Percentiles rank a stretch among this genome's conserved stretches.
Conservation (phyloP, 2,329 filamentous ascomycete genomes). For the Fusarium anguioides region DNA sequence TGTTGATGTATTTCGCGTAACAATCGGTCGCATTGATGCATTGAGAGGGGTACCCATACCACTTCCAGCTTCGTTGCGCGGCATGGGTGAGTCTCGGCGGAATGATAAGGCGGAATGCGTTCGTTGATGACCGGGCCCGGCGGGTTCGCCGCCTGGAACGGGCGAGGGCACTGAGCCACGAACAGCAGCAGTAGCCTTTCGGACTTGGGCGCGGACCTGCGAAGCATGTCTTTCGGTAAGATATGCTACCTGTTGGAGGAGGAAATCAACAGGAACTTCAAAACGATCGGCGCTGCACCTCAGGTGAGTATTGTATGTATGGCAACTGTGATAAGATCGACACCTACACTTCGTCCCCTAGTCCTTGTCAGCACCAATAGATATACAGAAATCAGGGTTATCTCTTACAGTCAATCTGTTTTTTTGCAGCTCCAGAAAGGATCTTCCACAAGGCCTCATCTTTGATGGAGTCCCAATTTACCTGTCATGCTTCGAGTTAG, state of each 20-base stretch:
- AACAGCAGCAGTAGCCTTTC: constrained; percentile 72
- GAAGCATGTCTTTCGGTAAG: constrained; percentile 91
- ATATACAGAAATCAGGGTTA: neutral
- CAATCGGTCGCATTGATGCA: constrained; percentile 56
- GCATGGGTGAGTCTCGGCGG: constrained; percentile 67
- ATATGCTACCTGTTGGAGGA: constrained; percentile 93
- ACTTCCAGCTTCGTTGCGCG: constrained; percentile 59
- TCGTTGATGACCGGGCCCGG: constrained; percentile 53
- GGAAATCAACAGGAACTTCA: constrained; percentile 85
- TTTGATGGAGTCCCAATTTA: constrained; percentile 88
- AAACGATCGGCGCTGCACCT: constrained; percentile 74
- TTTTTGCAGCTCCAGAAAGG: constrained; percentile 82
- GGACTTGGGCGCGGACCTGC: constrained; percentile 90
- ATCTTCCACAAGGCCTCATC: constrained; percentile 92
- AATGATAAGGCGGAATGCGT: constrained; percentile 65
- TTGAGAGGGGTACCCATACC: constrained; percentile 57
- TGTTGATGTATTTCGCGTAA: constrained; percentile 61
- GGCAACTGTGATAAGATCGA: constrained; percentile 29
- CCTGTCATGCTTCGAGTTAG: constrained; percentile 60
- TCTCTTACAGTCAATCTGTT: constrained; percentile 84
- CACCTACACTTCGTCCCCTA: constrained; percentile 81
- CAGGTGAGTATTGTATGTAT: constrained; percentile 38
- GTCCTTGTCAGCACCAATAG: constrained; percentile 33
- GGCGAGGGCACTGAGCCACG: constrained; percentile 70
- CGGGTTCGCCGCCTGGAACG: constrained; percentile 61